phyloP scores from a whole-genome alignment of 768 basidiomycete genomes.

The Leucosporidium yakuticum region DNA sequence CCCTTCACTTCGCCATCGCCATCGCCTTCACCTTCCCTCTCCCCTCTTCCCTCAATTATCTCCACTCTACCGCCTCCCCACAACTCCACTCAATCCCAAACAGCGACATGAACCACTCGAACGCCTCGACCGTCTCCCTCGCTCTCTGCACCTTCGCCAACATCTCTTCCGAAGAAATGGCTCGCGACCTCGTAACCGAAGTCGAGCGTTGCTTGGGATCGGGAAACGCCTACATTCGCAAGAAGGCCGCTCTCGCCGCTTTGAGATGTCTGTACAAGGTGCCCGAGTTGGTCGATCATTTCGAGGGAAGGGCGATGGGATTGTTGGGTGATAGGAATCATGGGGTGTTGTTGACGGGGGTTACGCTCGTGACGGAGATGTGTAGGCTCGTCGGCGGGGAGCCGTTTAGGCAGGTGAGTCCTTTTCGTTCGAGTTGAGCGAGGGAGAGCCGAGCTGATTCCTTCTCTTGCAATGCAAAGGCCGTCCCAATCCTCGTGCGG shows the following conservation, averaged over 20 bases:
- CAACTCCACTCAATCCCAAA: background rate
- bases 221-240: conserved; percentile 96
- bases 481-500: conserved; percentile 85
- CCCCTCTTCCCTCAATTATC: background rate
- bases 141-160: conserved; percentile 98
- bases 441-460: conserved; percentile 25
- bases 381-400: conserved; percentile 71
- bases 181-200: conserved; percentile 93
- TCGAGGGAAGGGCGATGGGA: conserved; percentile 76
- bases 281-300: conserved; percentile 91
- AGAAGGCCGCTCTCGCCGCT: conserved; percentile 96
- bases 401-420: conserved; percentile 78
- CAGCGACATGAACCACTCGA: conserved; percentile 99
- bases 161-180: conserved; percentile 99
- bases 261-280: conserved; percentile 90
- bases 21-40: background rate
- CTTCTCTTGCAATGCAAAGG: conserved; percentile 49
- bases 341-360: conserved; percentile 87
- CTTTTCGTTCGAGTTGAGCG: conserved; percentile 2
- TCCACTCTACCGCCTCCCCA: background rate
- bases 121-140: conserved; percentile 97
- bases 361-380: conserved; percentile 93
- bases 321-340: conserved; percentile 93
- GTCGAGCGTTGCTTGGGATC: conserved; percentile 95
- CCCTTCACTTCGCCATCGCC: too few relatives aligned